Base-by-base conservation (phyloP, 2,329 filamentous ascomycete species). In the Chrysoporthe cubensis region DNA sequence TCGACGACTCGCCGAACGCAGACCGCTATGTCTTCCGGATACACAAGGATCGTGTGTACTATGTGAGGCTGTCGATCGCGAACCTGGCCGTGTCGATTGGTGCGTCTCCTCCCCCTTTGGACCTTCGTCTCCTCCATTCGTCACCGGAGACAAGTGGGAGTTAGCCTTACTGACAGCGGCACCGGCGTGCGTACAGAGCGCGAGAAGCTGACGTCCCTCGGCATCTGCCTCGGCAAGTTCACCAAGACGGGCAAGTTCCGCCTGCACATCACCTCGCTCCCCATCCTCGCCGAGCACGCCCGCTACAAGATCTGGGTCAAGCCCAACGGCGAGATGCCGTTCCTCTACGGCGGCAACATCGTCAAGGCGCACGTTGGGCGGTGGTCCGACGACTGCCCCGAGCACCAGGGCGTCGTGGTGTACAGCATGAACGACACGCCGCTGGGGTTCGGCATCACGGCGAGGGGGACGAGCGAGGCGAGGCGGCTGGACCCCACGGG, bases 221-320 rank as follows among this genome's bases (percentile, higher is more conserved):
- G 69, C 57, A 68, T 68, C 64, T 65, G 57, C 43, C 46, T 44
- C 59, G 94, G 94, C 75, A 97, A 97, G 78, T 96, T 97, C 83
- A 97, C 94, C 70, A 98, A 97, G 84, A 92, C 94, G 4, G 93
- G 94, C 71, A 97, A 98, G 80, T 98, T 99, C 83, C 85, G 95
- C 64, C 85, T 99, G 66, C 94, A 97, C 82, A 92, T 98, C 76
- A 98, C 95, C 1, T 92, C 86, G 5, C 76, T 99, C 68, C 91
- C 94, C 71, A 88, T 97, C 71, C 91, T 99, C 72, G 92, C 94
- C 67, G 91, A 93, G 72, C 93, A 97, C 79, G 95, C 95, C 57
- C 86, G 96, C 69, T 97, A 97, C 82, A 98, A 98, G 88, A 90
- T 98, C 74, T 98, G 94, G 94, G 90, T 99, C 73, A 96, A 96